phyloP scores from a whole-genome alignment of 306 rosid species.

The Vachellia collinsii region DNA sequence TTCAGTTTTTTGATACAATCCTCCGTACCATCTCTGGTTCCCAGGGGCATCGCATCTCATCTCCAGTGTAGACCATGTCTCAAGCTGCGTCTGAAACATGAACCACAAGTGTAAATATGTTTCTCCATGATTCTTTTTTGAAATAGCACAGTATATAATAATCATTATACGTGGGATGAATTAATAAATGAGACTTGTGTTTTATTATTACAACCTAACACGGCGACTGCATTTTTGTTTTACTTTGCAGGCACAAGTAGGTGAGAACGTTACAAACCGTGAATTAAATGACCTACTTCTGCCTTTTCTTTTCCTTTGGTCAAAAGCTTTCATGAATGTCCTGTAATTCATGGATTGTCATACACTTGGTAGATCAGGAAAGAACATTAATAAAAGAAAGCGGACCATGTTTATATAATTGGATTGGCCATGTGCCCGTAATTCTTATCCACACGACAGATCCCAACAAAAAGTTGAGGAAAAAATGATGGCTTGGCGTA shows the following conservation, averaged over 20 bases:
- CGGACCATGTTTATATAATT: neutral
- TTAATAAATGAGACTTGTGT: neutral
- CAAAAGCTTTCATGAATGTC: neutral
- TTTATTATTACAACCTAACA: neutral
- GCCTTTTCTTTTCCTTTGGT: neutral
- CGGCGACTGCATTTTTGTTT: neutral
- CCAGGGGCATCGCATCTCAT: neutral
- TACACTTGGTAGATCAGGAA: neutral
- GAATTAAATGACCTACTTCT: neutral
- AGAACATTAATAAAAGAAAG: neutral
- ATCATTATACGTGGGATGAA: neutral
- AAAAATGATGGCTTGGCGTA: neutral
- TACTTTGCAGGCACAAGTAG: neutral
- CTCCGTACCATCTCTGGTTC: neutral
- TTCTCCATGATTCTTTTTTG: neutral
- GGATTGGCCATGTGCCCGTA: neutral
- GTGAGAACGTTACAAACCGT: neutral
- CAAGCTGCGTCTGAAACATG: neutral
- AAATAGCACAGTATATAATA: too few relatives aligned
- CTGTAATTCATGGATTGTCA: neutral
- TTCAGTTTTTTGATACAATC: too few relatives aligned
- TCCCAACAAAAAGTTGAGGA: neutral
- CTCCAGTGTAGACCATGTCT: neutral
- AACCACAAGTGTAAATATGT: neutral
- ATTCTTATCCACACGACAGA: neutral